These are phyloP conservation scores for Corrigiola litoralis DNA, from an alignment of 179 eudicot species.

Conservation along the genomic window DNA sequence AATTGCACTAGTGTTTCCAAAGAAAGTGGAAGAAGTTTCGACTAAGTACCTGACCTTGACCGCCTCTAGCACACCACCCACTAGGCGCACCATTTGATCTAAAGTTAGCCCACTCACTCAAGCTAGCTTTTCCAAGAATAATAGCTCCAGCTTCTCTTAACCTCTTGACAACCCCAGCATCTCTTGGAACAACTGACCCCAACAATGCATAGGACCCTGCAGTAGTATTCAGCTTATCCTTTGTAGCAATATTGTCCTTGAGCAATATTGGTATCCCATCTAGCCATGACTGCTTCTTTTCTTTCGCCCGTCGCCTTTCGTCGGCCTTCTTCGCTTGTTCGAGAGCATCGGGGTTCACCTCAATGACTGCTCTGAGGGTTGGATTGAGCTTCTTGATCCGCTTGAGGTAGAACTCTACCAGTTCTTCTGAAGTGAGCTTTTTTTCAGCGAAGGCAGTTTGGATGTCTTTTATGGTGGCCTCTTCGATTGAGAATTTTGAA, in stretches of 20 bases:
- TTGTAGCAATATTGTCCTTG: slow-evolving; percentile 55
- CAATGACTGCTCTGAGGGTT: slow-evolving; percentile 39
- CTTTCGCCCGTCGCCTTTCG: slow-evolving; percentile 16
- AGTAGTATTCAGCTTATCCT: slow-evolving; percentile 54
- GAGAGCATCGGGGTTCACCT: slow-evolving; percentile 55
- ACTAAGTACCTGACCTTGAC: slow-evolving; percentile 39
- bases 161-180: slow-evolving; percentile 49
- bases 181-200: slow-evolving; percentile 40
- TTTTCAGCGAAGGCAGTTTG: slow-evolving; percentile 40
- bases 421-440: slow-evolving; percentile 41
- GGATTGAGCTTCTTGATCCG: slow-evolving; percentile 45
- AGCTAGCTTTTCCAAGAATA: slow-evolving; percentile 58
- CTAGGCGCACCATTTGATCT: slow-evolving; percentile 31
- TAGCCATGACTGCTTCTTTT: background rate
- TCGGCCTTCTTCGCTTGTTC: slow-evolving; percentile 48
- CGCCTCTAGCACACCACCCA: slow-evolving; percentile 55
- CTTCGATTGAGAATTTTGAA: slow-evolving; percentile 30
- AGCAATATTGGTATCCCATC: slow-evolving; percentile 56
- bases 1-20: no score
- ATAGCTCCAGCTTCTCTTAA: slow-evolving; percentile 51
- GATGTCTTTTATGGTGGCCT: slow-evolving; percentile 38
- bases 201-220: slow-evolving; percentile 60
- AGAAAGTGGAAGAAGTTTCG: background rate
- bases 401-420: slow-evolving; percentile 44
- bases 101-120: slow-evolving; percentile 55